Evolutionary conservation across 169 alveolate genomes (phyloP), one percentile per base, ranked within the genome.

Genomic region (Plasmodium malariae): DNA sequence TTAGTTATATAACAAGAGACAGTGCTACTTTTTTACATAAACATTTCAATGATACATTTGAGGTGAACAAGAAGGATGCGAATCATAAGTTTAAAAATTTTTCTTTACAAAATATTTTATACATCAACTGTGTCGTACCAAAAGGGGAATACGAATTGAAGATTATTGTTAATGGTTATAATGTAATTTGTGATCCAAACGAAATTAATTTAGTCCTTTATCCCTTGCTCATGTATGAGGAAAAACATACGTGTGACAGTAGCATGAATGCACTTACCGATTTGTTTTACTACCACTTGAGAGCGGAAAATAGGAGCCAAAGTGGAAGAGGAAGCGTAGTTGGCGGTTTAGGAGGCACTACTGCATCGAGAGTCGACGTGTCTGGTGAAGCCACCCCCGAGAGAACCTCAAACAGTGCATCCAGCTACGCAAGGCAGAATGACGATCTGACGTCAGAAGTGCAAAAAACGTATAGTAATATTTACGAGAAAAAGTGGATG

Each of bases 401-500:
- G n/a, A n/a, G n/a, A n/a, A n/a, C n/a, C n/a, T n/a, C n/a, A n/a
- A n/a, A n/a, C n/a, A n/a, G n/a, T n/a, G n/a, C n/a, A n/a, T n/a
- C n/a, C n/a, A n/a, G n/a, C n/a, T n/a, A n/a, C n/a, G n/a, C n/a
- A n/a, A n/a, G n/a, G n/a, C n/a, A n/a, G n/a, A n/a, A n/a, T 40
- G 9, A 5, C 36, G 21, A 36, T 3, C 28, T 4, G 21, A 0
- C 30, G 19, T 63, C 51, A 14, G 24, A 9, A 37, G 12, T 26
- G 36, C 24, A 11, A 17, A 1, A 3, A 37, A 57, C 45, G 0
- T 78, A 28, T 19, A 32, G 63, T 49, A 49, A 78, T 0, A 45
- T 78, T 2, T 78, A 78, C 26, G 78, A 78, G 43, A 78, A 19
- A 6, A 78, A 40, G 5, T 78, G 89, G 89, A 30, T 48, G 4